phyloP scores from a whole-genome alignment of 176 grass and related monocot species.

The Avena insularis region DNA sequence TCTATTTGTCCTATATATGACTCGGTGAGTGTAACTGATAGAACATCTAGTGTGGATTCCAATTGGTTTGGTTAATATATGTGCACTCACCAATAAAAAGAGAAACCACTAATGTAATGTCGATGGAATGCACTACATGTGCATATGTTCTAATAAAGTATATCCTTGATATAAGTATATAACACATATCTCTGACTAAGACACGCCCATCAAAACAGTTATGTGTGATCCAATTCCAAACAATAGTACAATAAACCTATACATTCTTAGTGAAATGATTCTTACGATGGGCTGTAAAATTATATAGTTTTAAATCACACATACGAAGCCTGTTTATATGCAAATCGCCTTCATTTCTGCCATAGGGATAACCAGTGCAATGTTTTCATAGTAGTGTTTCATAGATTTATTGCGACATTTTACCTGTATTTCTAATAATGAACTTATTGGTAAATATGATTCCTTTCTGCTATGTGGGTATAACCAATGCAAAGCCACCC shows the following conservation, averaged over 20 bases:
- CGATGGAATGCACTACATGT: neutral
- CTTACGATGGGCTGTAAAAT: neutral
- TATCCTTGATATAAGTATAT: neutral
- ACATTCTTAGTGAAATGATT: neutral
- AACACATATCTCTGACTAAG: neutral
- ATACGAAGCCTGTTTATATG: neutral
- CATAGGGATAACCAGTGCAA: neutral
- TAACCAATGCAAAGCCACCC: neutral
- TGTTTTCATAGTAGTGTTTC: neutral
- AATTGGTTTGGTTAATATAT: neutral
- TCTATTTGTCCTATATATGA: neutral
- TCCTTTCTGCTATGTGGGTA: neutral
- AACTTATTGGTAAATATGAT: neutral
- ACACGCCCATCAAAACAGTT: neutral
- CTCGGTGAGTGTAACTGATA: neutral
- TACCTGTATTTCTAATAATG: neutral
- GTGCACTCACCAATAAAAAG: neutral
- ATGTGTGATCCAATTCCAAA: neutral
- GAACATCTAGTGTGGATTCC: constrained; percentile 1
- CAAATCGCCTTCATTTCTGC: neutral
- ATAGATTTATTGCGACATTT: neutral
- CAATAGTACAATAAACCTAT: neutral
- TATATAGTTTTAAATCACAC: neutral
- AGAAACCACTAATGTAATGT: neutral
- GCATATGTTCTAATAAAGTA: neutral